Percentiles rank a stretch among this genome's conserved stretches.
Evolutionary conservation across 179 eudicot genomes (phyloP).

Genomic region (Amaranthus tricolor): DNA sequence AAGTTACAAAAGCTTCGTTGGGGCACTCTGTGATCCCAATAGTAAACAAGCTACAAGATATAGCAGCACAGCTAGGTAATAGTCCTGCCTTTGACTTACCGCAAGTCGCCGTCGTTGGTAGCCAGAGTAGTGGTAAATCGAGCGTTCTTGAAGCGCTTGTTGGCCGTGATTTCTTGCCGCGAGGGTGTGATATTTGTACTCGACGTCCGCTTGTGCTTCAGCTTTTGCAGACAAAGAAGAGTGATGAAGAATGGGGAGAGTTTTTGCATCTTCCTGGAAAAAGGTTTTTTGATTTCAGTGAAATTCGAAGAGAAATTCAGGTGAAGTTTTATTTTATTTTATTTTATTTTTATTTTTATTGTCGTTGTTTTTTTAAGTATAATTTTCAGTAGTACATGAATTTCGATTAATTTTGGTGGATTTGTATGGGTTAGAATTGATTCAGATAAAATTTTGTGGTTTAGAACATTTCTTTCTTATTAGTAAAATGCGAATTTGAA

Average conservation of each 20-base stretch:
- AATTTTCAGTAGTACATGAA: background rate
- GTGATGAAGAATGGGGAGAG: constrained; percentile 80
- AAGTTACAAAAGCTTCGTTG: constrained; percentile 27
- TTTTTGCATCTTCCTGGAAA: constrained; percentile 70
- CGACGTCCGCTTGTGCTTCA: constrained; percentile 73
- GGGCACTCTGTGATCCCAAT: constrained; percentile 66
- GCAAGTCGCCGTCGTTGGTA: constrained; percentile 73
- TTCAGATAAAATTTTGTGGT: too few species aligned
- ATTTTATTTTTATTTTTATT: too few species aligned
- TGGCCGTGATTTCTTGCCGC: constrained; percentile 70
- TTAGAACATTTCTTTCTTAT: background rate
- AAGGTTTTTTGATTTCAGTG: constrained; percentile 52
- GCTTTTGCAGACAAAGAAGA: constrained; percentile 53
- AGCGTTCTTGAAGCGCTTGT: constrained; percentile 72
- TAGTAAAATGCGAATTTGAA: background rate
- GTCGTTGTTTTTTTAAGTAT: too few species aligned
- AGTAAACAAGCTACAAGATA: constrained; percentile 72
- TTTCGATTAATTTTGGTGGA: background rate
- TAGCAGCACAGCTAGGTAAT: constrained; percentile 62
- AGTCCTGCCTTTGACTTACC: constrained; percentile 55
- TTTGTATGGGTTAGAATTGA: background rate
- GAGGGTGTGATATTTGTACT: constrained; percentile 68
- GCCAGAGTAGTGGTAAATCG: constrained; percentile 77
- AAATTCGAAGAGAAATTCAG: constrained; percentile 75
- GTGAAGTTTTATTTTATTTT: constrained; percentile 22